Percentiles rank a stretch among this genome's conserved stretches.
These are phyloP conservation scores for Boletus sp. DNA, from an alignment of 1,284 basidiomycete genomes.

Conservation along the genomic window DNA sequence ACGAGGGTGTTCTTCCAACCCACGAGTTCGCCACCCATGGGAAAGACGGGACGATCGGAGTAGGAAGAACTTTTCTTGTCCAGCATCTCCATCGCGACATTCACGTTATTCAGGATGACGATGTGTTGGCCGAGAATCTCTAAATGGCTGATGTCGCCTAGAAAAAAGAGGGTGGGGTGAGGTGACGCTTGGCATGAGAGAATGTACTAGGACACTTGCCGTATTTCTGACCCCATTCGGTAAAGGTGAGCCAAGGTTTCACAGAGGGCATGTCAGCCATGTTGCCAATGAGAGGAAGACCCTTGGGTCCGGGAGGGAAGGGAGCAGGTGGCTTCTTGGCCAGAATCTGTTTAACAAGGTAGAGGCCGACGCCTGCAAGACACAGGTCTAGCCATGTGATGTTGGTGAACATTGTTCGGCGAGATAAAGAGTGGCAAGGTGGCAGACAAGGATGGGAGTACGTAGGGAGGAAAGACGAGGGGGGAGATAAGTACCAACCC, in stretches of 20 bases:
- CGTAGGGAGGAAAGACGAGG: no score
- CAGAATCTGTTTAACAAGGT: constrained; percentile 28
- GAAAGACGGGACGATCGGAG: constrained; percentile 59
- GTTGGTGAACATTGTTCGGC: constrained; percentile 20
- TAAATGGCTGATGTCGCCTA: constrained; percentile 58
- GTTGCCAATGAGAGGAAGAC: constrained; percentile 32
- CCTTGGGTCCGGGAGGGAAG: constrained; percentile 32
- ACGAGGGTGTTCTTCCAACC: constrained; percentile 65
- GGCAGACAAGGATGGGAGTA: constrained; percentile 4
- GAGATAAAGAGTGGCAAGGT: constrained; percentile 16
- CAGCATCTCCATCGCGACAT: constrained; percentile 54
- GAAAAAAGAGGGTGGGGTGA: background rate
- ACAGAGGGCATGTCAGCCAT: constrained; percentile 34
- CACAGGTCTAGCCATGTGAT: constrained; percentile 33
- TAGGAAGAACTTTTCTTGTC: constrained; percentile 68
- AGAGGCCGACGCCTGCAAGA: constrained; percentile 30
- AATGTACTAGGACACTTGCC: constrained; percentile 14
- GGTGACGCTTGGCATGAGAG: background rate
- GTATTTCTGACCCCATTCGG: constrained; percentile 33
- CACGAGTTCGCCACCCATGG: constrained; percentile 60
- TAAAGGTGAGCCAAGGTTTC: constrained; percentile 33
- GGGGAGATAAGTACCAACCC: background rate
- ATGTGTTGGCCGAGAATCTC: constrained; percentile 59
- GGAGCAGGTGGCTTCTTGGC: constrained; percentile 22
- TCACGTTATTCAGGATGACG: constrained; percentile 55